Evolutionary conservation across 495 filamentous ascomycete genomes (phyloP).

Genomic region (Xylaria grammica): DNA sequence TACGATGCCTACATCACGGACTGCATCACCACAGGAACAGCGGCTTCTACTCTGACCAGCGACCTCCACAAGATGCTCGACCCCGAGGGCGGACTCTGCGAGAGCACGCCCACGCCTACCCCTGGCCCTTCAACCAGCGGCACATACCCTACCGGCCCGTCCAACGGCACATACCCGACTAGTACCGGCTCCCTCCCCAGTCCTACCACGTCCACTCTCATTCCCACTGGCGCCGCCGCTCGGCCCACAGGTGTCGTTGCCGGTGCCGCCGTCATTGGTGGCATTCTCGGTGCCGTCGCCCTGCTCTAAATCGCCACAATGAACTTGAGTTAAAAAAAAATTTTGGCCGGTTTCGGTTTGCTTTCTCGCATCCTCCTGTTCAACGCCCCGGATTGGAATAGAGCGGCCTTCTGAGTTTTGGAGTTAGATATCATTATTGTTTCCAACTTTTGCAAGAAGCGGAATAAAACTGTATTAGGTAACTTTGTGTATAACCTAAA

Average conservation of each 20-base stretch:
- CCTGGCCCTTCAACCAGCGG: background rate
- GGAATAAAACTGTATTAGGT: background rate
- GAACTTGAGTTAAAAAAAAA: background rate
- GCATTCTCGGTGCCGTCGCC: slow-evolving; percentile 10
- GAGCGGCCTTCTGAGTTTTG: background rate
- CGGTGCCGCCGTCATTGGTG: slow-evolving; percentile 1
- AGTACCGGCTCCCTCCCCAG: background rate
- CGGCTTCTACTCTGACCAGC: background rate
- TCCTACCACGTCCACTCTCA: background rate
- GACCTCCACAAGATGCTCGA: background rate
- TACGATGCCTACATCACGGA: slow-evolving; percentile 17
- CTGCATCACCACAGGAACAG: slow-evolving; percentile 12
- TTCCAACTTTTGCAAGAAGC: background rate
- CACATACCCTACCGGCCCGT: slow-evolving; percentile 6
- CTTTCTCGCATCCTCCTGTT: background rate
- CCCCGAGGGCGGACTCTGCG: background rate
- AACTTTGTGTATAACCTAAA: background rate
- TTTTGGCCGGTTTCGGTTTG: background rate
- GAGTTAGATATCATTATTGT: background rate
- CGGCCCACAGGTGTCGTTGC: background rate
- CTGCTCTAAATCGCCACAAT: background rate
- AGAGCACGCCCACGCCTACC: background rate
- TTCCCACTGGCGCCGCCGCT: slow-evolving; percentile 15
- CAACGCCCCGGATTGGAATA: background rate
- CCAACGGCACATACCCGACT: background rate